These are phyloP conservation scores for Scedosporium aurantiacum DNA, from an alignment of 2,329 filamentous ascomycete species.

Conservation along the genomic window DNA sequence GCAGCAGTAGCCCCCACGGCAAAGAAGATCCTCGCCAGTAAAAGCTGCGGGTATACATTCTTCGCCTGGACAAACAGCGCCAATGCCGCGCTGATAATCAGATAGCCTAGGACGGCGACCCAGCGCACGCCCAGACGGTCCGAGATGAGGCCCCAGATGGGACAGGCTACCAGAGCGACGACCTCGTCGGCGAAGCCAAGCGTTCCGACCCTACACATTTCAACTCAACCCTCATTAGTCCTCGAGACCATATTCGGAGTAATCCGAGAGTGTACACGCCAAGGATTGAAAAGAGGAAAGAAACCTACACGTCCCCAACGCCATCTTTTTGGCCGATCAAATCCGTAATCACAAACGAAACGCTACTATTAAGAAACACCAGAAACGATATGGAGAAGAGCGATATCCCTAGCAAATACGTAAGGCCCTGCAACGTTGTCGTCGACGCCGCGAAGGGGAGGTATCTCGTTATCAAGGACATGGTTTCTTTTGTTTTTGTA, in stretches of 20 bases:
- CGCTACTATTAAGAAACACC: slow-evolving; percentile 75
- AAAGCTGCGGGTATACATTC: slow-evolving; percentile 79
- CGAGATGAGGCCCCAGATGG: slow-evolving; percentile 66
- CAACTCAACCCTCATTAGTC: not conserved
- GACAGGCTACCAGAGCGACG: slow-evolving; percentile 70
- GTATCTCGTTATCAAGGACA: slow-evolving; percentile 29
- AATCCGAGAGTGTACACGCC: too few relatives aligned
- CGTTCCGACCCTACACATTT: slow-evolving; percentile 55
- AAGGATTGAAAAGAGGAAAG: not conserved
- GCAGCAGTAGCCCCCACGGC: slow-evolving; percentile 85
- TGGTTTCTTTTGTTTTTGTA: slow-evolving; percentile 11
- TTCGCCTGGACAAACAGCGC: slow-evolving; percentile 73
- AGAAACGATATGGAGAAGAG: slow-evolving; percentile 84
- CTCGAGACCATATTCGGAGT: not conserved
- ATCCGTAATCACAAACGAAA: slow-evolving; percentile 78
- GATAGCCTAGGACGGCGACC: slow-evolving; percentile 68
- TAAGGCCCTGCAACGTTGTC: slow-evolving; percentile 51
- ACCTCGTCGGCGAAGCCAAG: slow-evolving; percentile 78
- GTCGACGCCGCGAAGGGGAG: slow-evolving; percentile 49
- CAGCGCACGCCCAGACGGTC: slow-evolving; percentile 66
- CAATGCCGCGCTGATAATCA: slow-evolving; percentile 66
- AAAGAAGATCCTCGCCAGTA: slow-evolving; percentile 77
- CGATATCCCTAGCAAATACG: slow-evolving; percentile 71
- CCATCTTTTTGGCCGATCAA: slow-evolving; percentile 61
- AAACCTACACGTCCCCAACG: slow-evolving; percentile 54